phyloP scores from a whole-genome alignment of 805 yeast species.

The Saccharomycopsis fibuligera region DNA sequence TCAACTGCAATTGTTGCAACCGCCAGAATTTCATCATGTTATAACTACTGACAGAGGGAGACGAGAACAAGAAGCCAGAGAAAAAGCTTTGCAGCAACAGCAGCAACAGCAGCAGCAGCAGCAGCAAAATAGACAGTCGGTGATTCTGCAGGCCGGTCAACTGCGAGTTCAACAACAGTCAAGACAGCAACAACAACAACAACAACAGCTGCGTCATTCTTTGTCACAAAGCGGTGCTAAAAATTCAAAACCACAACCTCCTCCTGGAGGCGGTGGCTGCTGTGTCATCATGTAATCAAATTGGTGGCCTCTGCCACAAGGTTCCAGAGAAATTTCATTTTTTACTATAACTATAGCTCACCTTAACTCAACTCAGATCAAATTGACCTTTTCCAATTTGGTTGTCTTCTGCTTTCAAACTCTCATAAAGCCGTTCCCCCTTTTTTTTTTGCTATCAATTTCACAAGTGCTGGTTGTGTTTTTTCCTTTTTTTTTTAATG shows the following conservation, averaged over 20 bases:
- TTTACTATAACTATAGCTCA: background rate
- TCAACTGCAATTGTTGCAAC: background rate
- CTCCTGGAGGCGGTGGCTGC: conserved; percentile 2
- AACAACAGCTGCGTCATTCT: background rate
- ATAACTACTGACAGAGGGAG: conserved; percentile 15
- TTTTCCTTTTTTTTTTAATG: background rate
- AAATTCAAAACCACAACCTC: background rate
- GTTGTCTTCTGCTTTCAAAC: background rate
- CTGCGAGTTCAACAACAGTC: background rate
- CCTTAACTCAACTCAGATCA: no score
- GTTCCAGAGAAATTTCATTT: background rate
- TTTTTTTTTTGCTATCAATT: background rate
- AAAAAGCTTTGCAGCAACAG: background rate
- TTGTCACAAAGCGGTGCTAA: background rate
- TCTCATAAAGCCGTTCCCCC: background rate
- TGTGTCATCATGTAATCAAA: conserved; percentile 12
- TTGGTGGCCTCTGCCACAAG: no score
- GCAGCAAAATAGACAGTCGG: background rate
- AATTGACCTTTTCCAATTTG: background rate
- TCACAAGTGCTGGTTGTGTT: background rate
- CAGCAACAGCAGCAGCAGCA: background rate
- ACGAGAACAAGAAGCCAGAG: conserved; percentile 1
- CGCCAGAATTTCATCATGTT: conserved; percentile 15
- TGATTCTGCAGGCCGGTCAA: background rate
- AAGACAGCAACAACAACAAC: background rate